Conservation (phyloP, 192 early-diverging fungal species). For the Coemansia sp. region DNA sequence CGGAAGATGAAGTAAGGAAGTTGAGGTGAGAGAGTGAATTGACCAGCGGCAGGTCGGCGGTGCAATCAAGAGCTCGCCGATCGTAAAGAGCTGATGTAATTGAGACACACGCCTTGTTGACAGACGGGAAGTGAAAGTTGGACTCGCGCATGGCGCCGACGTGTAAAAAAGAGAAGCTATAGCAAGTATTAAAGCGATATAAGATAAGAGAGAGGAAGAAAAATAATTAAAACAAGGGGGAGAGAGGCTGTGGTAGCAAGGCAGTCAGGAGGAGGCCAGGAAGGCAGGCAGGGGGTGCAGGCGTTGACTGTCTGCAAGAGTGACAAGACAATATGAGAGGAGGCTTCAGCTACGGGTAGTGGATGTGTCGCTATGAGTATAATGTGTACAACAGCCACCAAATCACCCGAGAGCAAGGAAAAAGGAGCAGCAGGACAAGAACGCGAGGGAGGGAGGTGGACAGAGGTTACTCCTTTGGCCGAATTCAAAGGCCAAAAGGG, state of each 20-base stretch:
- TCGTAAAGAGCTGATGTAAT: slow-evolving; percentile 84
- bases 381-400: background rate
- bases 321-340: too few species aligned
- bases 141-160: slow-evolving; percentile 67
- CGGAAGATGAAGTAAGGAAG: slow-evolving; percentile 78
- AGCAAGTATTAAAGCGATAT: background rate
- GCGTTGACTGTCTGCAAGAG: too few species aligned
- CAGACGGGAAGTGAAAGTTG: slow-evolving; percentile 74
- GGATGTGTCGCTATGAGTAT: too few species aligned
- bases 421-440: background rate
- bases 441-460: too few species aligned
- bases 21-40: slow-evolving; percentile 86
- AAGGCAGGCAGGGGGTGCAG: too few species aligned
- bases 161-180: background rate
- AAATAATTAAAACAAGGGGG: slow-evolving; percentile 12
- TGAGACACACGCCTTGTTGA: slow-evolving; percentile 75
- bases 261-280: background rate
- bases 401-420: background rate
- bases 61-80: slow-evolving; percentile 91
- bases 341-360: too few species aligned
- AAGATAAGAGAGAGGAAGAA: slow-evolving; percentile 7
- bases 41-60: slow-evolving; percentile 80
- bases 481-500: slow-evolving; percentile 4
- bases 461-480: too few species aligned
- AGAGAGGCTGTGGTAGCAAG: background rate